Conservation (phyloP, 1,284 basidiomycete genomes). For the Ustilago bromivora region DNA sequence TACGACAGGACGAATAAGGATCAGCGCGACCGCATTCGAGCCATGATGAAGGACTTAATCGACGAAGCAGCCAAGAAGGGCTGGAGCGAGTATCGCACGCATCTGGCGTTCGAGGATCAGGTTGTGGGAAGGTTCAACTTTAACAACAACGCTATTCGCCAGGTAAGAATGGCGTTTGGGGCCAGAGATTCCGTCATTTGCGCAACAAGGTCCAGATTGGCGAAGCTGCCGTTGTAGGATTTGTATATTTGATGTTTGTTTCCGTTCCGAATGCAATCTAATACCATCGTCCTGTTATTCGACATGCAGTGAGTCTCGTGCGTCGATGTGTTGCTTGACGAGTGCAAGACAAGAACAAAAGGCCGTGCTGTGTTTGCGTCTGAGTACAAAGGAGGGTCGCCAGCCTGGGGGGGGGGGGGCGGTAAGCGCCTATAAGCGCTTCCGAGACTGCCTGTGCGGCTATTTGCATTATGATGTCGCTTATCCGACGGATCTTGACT, state of each 20-base stretch:
- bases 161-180: conserved; percentile 58
- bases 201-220: not conserved
- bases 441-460: not conserved
- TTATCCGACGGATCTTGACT: not conserved
- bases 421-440: not conserved
- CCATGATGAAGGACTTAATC: conserved; percentile 44
- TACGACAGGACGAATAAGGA: conserved; percentile 58
- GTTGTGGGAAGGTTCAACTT: conserved; percentile 39
- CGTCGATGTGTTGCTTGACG: no score
- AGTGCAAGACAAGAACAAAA: not conserved
- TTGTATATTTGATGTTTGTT: no score
- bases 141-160: conserved; percentile 57
- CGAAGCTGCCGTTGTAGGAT: no score
- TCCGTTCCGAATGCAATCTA: no score
- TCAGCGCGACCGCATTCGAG: conserved; percentile 44
- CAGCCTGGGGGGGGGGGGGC: not conserved
- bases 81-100: conserved; percentile 45
- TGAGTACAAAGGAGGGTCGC: not conserved
- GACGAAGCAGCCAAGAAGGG: conserved; percentile 54
- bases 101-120: not conserved
- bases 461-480: not conserved
- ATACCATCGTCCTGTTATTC: no score
- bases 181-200: conserved; percentile 34
- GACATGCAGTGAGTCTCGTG: no score
- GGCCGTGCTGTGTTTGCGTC: not conserved